Conservation (phyloP, 805 yeast species). For the Lipomyces oligophaga region DNA sequence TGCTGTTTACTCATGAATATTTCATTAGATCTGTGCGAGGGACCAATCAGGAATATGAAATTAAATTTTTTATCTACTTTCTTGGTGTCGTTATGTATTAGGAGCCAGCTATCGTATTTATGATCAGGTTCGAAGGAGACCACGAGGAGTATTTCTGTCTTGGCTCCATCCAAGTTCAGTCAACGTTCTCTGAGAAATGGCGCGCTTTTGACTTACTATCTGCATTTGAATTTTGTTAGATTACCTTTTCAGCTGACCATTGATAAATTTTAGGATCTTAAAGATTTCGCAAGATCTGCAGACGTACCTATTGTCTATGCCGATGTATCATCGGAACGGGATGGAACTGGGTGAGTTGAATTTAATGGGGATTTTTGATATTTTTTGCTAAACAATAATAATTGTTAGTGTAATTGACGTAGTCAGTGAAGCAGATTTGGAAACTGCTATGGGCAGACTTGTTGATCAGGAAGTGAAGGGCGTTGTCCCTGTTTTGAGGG, state of each 20-base stretch:
- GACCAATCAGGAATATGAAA: too few species aligned
- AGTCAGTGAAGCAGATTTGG: conserved; percentile 62
- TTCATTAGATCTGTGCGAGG: too few species aligned
- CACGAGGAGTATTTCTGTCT: conserved; percentile 1
- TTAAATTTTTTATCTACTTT: not conserved
- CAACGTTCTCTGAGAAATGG: too few species aligned
- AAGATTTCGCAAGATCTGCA: conserved; percentile 61
- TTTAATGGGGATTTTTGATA: not conserved
- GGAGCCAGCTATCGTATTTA: too few species aligned
- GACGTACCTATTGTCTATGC: conserved; percentile 41
- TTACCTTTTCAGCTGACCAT: too few species aligned
- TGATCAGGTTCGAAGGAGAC: too few species aligned
- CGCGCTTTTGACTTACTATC: not conserved
- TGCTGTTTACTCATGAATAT: too few species aligned
- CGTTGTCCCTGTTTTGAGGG: conserved; percentile 61
- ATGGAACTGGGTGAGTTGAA: conserved; percentile 36
- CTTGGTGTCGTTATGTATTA: too few species aligned
- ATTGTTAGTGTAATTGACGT: conserved; percentile 33
- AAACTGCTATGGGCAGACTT: conserved; percentile 62
- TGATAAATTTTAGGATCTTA: conserved; percentile 54
- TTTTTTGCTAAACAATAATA: not conserved
- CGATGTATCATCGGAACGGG: conserved; percentile 38
- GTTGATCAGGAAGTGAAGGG: conserved; percentile 74
- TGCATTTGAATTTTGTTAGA: too few species aligned
- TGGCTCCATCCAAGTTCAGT: too few species aligned